Evolutionary conservation across 2,329 filamentous ascomycete species (phyloP), one percentile per base, ranked within the genome.

Genomic region (Lachnellula occidentalis): DNA sequence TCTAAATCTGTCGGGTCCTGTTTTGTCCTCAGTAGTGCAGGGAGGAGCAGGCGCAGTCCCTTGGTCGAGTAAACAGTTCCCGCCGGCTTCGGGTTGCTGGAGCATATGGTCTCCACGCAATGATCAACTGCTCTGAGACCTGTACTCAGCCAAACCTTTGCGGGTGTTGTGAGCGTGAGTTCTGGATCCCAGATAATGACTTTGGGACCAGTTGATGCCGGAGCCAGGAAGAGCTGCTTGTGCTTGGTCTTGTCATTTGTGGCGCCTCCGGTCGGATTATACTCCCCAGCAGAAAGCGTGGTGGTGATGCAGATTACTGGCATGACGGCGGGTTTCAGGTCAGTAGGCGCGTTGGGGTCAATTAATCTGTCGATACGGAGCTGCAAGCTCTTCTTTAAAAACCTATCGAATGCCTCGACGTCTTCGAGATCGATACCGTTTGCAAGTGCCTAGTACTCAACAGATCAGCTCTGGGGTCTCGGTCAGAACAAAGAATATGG

Each of bases 121-220:
- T 82, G 78, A 58, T 82, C 79, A 0, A 82, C 72, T 0, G 76
- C 73, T 6, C 79, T 71, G 5, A 83, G 70, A 0, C 81, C 81
- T 0, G 78, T 81, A 46, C 75, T 77, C 2, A 82, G 68, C 80
- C 80, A 84, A 17, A 81, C 69, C 24, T 69, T 68, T 0, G 71
- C 67, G 0, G 80, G 80, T 0, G 78, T 81, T 0, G 75, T 76
- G 1, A 68, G 65, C 9, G 72, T 72, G 1, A 83, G 68, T 15
- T 73, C 69, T 1, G 80, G 76, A 52, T 83, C 80, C 2, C 81
- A 73, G 45, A 83, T 76, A 5, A 82, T 71, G 2, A 84, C 71
- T 22, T 41, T 37, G 9, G 48, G 48, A 14, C 48, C 48, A 14
- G n/a, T 21, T 4, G 72, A 64, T 39, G 36, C 14, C 0, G 80